phyloP scores from a whole-genome alignment of 2,329 filamentous ascomycete species.

The Fusarium chuoi region DNA sequence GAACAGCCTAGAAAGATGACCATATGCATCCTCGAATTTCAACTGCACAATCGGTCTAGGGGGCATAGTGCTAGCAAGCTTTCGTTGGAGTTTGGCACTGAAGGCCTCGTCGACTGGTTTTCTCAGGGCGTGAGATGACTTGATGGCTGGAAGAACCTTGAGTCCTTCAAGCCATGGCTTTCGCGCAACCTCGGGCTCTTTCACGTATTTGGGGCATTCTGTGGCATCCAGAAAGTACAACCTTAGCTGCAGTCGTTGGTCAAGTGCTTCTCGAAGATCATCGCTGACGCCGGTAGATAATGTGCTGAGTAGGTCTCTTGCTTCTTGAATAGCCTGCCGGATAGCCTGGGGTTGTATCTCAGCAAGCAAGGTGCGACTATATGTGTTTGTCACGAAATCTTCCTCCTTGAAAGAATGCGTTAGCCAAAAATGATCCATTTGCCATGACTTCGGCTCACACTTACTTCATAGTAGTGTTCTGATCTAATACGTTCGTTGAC shows the following conservation, averaged over 20 bases:
- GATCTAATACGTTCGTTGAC: conserved; percentile 80
- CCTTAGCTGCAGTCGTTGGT: conserved; percentile 73
- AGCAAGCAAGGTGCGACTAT: conserved; percentile 80
- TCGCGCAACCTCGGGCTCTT: conserved; percentile 58
- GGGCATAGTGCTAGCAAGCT: conserved; percentile 91
- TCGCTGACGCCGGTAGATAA: conserved; percentile 52
- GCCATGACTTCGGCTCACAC: neutral
- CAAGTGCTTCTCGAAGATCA: conserved; percentile 65
- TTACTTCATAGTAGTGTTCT: conserved; percentile 92
- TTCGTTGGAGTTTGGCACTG: conserved; percentile 89
- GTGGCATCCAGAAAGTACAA: conserved; percentile 68
- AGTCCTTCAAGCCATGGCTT: conserved; percentile 63
- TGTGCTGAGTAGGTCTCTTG: conserved; percentile 61
- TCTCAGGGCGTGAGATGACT: conserved; percentile 69
- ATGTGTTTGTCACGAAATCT: conserved; percentile 94
- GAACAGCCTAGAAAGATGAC: conserved; percentile 75
- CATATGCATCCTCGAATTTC: conserved; percentile 75
- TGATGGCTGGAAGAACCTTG: conserved; percentile 64
- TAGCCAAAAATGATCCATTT: neutral
- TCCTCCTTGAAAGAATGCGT: conserved; percentile 73
- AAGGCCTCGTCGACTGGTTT: conserved; percentile 80
- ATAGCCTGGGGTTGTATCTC: conserved; percentile 68
- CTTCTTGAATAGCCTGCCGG: conserved; percentile 63
- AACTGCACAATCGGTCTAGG: conserved; percentile 88
- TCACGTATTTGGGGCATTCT: conserved; percentile 59